These are phyloP conservation scores for Capronia americana DNA, from an alignment of 2,329 filamentous ascomycete genomes.

Conservation along the genomic window DNA sequence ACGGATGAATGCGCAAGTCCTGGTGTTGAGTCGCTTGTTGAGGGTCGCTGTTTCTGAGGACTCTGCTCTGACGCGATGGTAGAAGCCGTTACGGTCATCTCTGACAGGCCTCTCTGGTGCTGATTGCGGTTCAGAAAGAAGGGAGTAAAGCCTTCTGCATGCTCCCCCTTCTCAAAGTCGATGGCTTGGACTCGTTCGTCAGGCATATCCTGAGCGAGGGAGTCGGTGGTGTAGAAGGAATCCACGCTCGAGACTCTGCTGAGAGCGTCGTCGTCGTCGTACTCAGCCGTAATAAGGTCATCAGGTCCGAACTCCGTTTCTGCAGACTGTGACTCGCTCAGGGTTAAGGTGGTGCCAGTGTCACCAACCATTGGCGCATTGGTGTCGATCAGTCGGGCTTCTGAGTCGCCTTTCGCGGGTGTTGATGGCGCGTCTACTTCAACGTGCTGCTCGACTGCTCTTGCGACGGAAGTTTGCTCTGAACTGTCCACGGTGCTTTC, in stretches of 20 bases:
- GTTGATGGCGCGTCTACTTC: neutral
- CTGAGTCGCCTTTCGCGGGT: neutral
- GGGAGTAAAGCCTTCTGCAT: constrained; percentile 25
- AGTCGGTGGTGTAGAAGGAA: constrained; percentile 51
- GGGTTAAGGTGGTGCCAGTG: neutral
- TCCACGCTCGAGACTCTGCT: constrained; percentile 48
- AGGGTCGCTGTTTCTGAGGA: constrained; percentile 16
- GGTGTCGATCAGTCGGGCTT: neutral
- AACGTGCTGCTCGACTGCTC: neutral
- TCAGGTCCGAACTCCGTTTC: neutral
- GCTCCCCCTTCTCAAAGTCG: constrained; percentile 23
- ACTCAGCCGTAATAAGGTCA: neutral
- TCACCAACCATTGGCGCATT: neutral
- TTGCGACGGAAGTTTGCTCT: neutral
- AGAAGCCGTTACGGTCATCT: constrained; percentile 42
- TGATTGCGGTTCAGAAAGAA: constrained; percentile 24
- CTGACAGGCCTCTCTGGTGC: constrained; percentile 44
- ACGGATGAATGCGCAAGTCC: constrained; percentile 52
- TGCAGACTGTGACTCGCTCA: neutral
- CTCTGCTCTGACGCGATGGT: constrained; percentile 28
- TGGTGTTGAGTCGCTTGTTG: constrained; percentile 46
- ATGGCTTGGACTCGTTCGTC: constrained; percentile 14
- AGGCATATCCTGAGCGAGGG: constrained; percentile 21
- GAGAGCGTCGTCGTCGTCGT: constrained; percentile 25
- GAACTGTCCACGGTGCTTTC: neutral